Base-by-base conservation (phyloP, 2,329 filamentous ascomycete species). In the Scedosporium apiospermum region DNA sequence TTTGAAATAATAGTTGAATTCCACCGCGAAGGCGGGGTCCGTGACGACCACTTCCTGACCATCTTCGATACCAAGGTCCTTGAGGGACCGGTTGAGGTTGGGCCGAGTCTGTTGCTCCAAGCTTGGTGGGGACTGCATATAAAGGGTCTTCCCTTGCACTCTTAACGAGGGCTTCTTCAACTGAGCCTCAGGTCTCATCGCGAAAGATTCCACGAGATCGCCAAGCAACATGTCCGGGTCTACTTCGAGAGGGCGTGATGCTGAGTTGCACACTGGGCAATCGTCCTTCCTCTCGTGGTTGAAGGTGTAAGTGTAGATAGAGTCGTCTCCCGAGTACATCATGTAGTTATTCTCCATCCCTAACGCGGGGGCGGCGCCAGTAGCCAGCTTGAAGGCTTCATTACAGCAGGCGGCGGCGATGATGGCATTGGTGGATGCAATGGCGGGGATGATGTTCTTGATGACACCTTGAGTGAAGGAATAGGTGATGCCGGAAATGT, bases 371-470 rank as follows among this genome's bases (percentile, higher is more conserved):
- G 93, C 95, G 44, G 88, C 85, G 58, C 82, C 86, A 14, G 91
- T 96, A 51, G 89, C 90, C 65, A 99, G 90, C 77, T 99, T 99
- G 77, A 98, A 87, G 1, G 93, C 93, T 75, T 99, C 95, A 67
- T 96, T 98, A 75, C 95, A 98, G 75, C 93, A 98, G 61, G 90
- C 89, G 1, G 93, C 95, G 1, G 95, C 95, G 66, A 99, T 90
- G 69, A 99, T 95, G 63, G 95, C 93, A 72, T 99, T 99, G 6
- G 95, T 99, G 1, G 92, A 96, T 18, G 95, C 95, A 70, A 99
- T 99, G 30, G 95, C 96, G 0, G 95, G 95, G 65, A 99, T 99
- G 74, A 99, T 99, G 76, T 99, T 99, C 77, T 99, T 99, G 69
- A 99, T 91, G 2, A 98, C 96, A 63, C 95, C 96, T 73, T 99